Evolutionary conservation across 352 stramenopile genomes (phyloP).

Genomic region (Globisporangium iwayamae): DNA sequence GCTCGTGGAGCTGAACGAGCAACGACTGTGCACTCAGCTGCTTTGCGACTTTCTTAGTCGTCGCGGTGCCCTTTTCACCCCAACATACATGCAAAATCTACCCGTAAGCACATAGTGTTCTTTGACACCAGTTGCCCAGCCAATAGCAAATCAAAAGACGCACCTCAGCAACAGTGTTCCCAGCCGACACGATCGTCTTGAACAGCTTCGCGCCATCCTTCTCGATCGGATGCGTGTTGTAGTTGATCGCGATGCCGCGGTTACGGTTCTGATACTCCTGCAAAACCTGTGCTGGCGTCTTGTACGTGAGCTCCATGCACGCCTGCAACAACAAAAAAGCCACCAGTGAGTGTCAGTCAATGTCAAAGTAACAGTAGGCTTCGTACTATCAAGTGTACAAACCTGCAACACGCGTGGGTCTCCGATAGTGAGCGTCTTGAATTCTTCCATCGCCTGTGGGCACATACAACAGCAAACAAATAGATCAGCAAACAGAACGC

Average conservation of each 20-base stretch:
- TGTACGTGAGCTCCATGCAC: constrained; percentile 75
- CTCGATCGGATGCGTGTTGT: constrained; percentile 63
- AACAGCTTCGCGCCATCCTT: constrained; percentile 60
- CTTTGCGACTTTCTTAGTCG: constrained; percentile 82
- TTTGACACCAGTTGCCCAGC: background rate
- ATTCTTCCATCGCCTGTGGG: constrained; percentile 55
- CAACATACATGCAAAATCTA: background rate
- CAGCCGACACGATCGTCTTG: constrained; percentile 77
- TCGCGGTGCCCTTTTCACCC: constrained; percentile 44
- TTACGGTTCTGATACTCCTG: constrained; percentile 85
- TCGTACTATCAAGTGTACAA: background rate
- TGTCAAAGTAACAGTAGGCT: background rate
- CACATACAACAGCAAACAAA: background rate
- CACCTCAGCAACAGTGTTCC: constrained; percentile 68
- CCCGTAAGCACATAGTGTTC: background rate
- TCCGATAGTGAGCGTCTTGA: constrained; percentile 55
- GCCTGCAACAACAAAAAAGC: constrained; percentile 26
- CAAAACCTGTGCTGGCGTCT: constrained; percentile 82
- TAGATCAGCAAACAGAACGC: background rate
- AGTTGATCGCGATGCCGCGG: constrained; percentile 75
- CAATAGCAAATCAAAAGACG: constrained; percentile 6
- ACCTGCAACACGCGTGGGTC: constrained; percentile 69
- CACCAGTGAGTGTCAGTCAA: background rate
- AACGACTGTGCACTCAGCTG: constrained; percentile 73
- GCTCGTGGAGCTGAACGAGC: constrained; percentile 61